These are phyloP conservation scores for Alternaria rosae DNA, from an alignment of 2,329 filamentous ascomycete genomes.

Conservation along the genomic window DNA sequence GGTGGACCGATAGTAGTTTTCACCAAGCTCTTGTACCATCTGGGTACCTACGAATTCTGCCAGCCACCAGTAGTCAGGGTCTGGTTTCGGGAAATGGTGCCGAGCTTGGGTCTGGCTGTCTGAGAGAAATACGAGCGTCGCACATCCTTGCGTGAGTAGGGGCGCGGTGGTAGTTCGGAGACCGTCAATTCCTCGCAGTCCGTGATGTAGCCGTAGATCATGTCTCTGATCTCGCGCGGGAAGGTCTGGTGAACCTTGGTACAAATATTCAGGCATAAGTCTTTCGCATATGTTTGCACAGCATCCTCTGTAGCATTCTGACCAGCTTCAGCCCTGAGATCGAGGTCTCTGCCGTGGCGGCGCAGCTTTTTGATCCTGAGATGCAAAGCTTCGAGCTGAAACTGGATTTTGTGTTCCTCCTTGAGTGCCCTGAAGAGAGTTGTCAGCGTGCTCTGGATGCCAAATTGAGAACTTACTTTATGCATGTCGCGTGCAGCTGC, in stretches of 20 bases:
- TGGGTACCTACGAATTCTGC: background rate
- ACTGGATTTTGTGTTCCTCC: background rate
- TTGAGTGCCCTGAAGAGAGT: background rate
- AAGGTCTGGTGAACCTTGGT: background rate
- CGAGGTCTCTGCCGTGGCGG: background rate
- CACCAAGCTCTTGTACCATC: background rate
- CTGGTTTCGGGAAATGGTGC: no score
- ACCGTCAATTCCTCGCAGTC: no score
- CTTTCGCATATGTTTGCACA: background rate
- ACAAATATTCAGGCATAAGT: background rate
- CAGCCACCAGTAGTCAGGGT: background rate
- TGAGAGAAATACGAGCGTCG: no score
- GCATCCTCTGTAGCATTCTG: background rate
- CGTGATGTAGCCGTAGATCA: constrained; percentile 6
- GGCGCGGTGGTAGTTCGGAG: no score
- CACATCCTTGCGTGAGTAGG: no score
- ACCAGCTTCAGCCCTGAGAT: background rate
- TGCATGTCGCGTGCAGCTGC: background rate
- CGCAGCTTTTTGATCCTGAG: background rate
- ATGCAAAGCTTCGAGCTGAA: background rate
- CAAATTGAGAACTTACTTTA: background rate
- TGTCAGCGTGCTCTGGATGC: no score
- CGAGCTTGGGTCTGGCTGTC: no score
- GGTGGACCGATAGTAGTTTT: background rate
- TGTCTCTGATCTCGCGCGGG: constrained; percentile 11